phyloP scores from a whole-genome alignment of 176 grass and related monocot genomes.

The Microstegium vimineum region DNA sequence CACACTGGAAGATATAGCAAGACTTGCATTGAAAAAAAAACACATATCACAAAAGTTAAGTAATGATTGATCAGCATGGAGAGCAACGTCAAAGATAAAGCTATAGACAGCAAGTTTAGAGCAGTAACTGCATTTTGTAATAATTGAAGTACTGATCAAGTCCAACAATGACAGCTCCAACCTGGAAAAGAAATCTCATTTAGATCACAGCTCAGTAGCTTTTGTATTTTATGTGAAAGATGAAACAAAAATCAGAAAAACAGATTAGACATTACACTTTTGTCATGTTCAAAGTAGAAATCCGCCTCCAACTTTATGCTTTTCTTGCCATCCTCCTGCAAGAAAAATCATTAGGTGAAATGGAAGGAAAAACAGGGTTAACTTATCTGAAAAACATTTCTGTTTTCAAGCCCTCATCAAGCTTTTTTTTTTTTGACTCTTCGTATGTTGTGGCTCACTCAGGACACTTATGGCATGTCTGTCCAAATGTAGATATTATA shows the following conservation, averaged over 20 bases:
- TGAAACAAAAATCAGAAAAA: constrained; percentile 24
- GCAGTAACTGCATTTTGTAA: constrained; percentile 85
- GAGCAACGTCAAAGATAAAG: constrained; percentile 11
- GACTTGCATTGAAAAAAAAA: not conserved
- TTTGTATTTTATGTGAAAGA: not conserved
- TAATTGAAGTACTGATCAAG: constrained; percentile 97
- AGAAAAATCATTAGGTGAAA: constrained; percentile 27
- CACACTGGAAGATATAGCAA: not conserved
- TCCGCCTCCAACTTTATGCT: constrained; percentile 62
- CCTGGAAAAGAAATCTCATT: constrained; percentile 54
- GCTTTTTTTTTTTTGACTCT: too few relatives aligned
- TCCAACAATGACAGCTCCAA: constrained; percentile 90
- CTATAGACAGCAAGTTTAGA: constrained; percentile 21
- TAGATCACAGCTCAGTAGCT: not conserved
- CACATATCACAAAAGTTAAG: not conserved
- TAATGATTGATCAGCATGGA: constrained; percentile 26
- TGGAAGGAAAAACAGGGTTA: not conserved
- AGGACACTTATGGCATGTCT: too few relatives aligned
- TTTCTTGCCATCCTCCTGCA: constrained; percentile 87
- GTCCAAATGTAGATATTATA: too few relatives aligned
- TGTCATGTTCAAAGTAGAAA: constrained; percentile 84
- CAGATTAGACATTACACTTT: constrained; percentile 55
- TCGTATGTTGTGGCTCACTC: too few relatives aligned
- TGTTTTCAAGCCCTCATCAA: too few relatives aligned
- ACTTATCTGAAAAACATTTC: too few relatives aligned